These are phyloP conservation scores for Alternaria arbusti DNA, from an alignment of 2,329 filamentous ascomycete genomes.

Conservation along the genomic window DNA sequence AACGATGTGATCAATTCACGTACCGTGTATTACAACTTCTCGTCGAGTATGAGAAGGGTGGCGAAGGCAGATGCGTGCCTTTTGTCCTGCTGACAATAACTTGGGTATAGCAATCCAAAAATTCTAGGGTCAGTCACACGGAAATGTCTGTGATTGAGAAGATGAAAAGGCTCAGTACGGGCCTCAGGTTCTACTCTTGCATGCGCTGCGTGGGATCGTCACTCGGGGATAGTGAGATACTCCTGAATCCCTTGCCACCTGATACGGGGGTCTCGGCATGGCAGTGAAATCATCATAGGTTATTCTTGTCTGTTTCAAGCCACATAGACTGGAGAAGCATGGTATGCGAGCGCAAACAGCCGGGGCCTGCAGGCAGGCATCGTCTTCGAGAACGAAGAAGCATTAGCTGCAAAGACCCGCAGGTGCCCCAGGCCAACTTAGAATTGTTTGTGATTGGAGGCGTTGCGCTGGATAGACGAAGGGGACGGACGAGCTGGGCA, in stretches of 20 bases:
- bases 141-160: conserved; percentile 5
- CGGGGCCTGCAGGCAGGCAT: conserved; percentile 26
- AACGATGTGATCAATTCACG: conserved; percentile 3
- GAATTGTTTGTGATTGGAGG: not conserved
- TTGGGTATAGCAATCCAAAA: not conserved
- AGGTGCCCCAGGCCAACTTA: not conserved
- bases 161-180: not conserved
- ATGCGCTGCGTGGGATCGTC: conserved; percentile 1
- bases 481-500: not conserved
- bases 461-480: not conserved
- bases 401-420: conserved; percentile 11
- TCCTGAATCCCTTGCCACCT: conserved; percentile 2
- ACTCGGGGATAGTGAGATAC: conserved; percentile 1
- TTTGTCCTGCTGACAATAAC: not conserved
- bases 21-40: conserved; percentile 1
- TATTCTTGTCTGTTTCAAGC: conserved; percentile 14
- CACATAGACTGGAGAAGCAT: conserved; percentile 10
- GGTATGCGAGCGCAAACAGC: conserved; percentile 13
- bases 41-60: not conserved
- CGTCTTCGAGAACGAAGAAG: conserved; percentile 11
- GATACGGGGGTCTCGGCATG: conserved; percentile 2
- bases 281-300: conserved; percentile 19
- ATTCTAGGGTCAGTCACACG: conserved; percentile 3
- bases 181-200: conserved; percentile 7
- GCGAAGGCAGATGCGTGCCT: not conserved